Percentiles rank a stretch among this genome's conserved stretches.
phyloP scores from a whole-genome alignment of 2,329 filamentous ascomycete species.

The Pleomassaria siparia region DNA sequence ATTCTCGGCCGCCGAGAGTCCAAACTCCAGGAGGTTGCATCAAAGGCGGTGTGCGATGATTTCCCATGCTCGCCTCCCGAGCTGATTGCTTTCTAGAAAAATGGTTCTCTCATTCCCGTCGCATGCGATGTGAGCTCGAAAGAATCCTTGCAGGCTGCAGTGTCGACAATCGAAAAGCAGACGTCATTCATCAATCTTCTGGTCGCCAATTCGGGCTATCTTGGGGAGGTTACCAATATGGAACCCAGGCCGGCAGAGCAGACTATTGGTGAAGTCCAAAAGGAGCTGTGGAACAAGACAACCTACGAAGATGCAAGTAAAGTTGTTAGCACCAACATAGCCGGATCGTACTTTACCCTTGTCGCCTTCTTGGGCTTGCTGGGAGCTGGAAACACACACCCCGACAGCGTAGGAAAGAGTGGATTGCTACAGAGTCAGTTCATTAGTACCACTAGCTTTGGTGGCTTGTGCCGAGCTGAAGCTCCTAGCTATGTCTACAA shows the following conservation, averaged over 20 bases:
- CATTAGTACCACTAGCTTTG: conserved; percentile 13
- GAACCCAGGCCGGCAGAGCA: conserved; percentile 7
- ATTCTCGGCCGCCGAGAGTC: conserved; percentile 26
- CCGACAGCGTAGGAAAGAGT: conserved; percentile 5
- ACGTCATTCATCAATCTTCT: conserved; percentile 13
- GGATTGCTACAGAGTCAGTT: conserved; percentile 12
- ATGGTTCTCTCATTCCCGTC: conserved; percentile 9
- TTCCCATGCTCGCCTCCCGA: not conserved
- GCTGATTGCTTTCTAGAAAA: conserved; percentile 1
- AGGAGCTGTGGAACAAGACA: conserved; percentile 26
- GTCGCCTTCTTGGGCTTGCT: conserved; percentile 43
- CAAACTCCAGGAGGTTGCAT: conserved; percentile 13
- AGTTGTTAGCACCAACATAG: conserved; percentile 33
- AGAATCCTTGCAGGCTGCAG: conserved; percentile 10
- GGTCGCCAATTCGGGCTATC: conserved; percentile 15
- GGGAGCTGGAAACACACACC: conserved; percentile 38
- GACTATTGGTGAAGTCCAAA: conserved; percentile 11
- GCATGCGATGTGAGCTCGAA: conserved; percentile 18
- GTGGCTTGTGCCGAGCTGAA: conserved; percentile 10
- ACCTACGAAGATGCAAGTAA: conserved; percentile 36
- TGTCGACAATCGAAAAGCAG: conserved; percentile 9
- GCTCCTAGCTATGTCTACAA: conserved; percentile 15
- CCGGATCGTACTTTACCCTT: conserved; percentile 43
- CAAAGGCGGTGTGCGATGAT: conserved; percentile 4
- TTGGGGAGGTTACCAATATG: conserved; percentile 10